These are phyloP conservation scores for Arabidopsis hybrid DNA, from an alignment of 441 rosid species.

Conservation along the genomic window DNA sequence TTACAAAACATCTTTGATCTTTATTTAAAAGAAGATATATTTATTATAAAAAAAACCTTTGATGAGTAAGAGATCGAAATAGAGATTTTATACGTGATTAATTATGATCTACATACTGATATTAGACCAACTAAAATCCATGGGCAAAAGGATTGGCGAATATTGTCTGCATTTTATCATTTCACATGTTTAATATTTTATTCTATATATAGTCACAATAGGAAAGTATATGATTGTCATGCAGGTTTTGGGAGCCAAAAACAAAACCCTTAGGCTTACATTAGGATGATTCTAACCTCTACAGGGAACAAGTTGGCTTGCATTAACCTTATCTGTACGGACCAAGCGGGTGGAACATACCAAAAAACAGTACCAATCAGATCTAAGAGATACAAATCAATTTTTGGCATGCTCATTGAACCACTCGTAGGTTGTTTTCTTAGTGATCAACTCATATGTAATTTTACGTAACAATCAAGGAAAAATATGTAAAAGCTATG, in stretches of 20 bases:
- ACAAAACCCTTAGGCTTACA: neutral
- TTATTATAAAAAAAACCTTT: no score
- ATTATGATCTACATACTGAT: neutral
- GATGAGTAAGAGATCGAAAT: no score
- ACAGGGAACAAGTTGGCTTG: neutral
- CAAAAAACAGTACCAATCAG: no score
- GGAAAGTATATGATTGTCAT: neutral
- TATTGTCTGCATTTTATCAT: neutral
- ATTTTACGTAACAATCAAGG: constrained; percentile 27
- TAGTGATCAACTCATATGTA: constrained; percentile 3
- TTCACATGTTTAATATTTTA: constrained; percentile 2
- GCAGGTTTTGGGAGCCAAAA: constrained; percentile 16
- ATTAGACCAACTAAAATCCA: neutral
- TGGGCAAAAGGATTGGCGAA: constrained; percentile 5
- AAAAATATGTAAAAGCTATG: constrained; percentile 16
- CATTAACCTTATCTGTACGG: neutral
- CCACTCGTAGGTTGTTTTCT: constrained; percentile 28
- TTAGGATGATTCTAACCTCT: constrained; percentile 3
- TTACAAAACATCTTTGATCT: no score
- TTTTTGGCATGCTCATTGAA: constrained; percentile 1
- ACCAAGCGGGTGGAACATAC: neutral
- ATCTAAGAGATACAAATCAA: no score
- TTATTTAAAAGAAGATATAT: neutral
- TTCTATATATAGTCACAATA: neutral
- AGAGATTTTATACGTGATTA: no score